Evolutionary conservation across 768 basidiomycete genomes (phyloP).

Genomic region (Porphyrellus cyaneotinctus): DNA sequence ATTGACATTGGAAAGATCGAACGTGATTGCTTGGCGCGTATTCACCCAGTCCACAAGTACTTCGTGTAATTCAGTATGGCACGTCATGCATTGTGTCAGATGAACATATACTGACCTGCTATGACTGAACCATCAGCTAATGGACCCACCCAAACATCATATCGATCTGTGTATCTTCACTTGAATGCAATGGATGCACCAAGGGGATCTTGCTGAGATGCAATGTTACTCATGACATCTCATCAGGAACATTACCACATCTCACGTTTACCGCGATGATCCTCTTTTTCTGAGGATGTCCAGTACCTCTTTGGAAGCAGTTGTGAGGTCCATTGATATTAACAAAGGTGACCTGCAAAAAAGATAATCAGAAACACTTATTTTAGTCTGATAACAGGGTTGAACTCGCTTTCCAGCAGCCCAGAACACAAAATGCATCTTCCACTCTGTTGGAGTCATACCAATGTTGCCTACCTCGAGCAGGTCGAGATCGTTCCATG

Average conservation of each 20-base stretch:
- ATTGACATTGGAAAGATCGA: slow-evolving; percentile 3
- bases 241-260: neutral
- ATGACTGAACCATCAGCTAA: slow-evolving; percentile 4
- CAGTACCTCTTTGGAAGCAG: neutral
- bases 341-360: slow-evolving; percentile 12
- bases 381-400: neutral
- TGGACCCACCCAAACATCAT: slow-evolving; percentile 7
- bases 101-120: neutral
- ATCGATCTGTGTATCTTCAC: slow-evolving; percentile 8
- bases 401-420: slow-evolving; percentile 8
- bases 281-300: slow-evolving; percentile 5
- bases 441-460: slow-evolving; percentile 27
- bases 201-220: slow-evolving; percentile 11
- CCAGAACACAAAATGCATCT: slow-evolving; percentile 13
- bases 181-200: slow-evolving; percentile 5
- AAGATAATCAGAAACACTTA: neutral
- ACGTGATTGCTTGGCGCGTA: neutral
- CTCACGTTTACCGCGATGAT: slow-evolving; percentile 12
- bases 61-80: neutral
- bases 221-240: neutral
- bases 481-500: slow-evolving; percentile 51
- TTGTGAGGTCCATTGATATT: slow-evolving; percentile 8
- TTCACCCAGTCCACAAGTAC: slow-evolving; percentile 10
- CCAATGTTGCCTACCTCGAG: slow-evolving; percentile 50
- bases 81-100: too few species aligned